Evolutionary conservation across 108 stramenopile genomes (phyloP), one percentile per base, ranked within the genome.

Genomic region (Skeletonema potamos): DNA sequence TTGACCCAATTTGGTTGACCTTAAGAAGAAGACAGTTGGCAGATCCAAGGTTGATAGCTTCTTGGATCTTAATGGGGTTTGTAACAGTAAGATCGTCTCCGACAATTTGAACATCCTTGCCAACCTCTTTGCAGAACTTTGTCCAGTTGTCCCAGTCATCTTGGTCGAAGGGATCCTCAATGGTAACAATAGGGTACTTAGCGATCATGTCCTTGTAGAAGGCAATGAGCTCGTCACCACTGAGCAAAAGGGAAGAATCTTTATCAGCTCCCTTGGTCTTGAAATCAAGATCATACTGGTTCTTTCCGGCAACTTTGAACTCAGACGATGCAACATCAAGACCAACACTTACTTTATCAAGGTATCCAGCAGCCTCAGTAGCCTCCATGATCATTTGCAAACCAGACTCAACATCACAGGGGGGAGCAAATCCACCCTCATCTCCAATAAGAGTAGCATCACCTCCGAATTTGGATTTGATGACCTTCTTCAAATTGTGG

Each of bases 111-210:
- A 96, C 87, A 58, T 90, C 72, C 51, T 82, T 83, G 58, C 95
- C 96, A 27, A 94, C 84, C 22, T 86, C 93, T 41, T 85, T 87
- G 61, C 88, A 90, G 89, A 98, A 92, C 68, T 90, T 96, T 63
- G 83, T 65, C 96, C 97, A 99, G 94, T 97, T 97, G 65, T 83
- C 86, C 97, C 97, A 98, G 73, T 98, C 99, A 81, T 99, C 98
- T 84, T 99, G 96, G 76, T 99, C 99, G 77, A 99, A 98, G 65
- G 99, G 97, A 86, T 99, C 99, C 85, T 99, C 99, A 70, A 99
- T 99, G 60, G 97, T 97, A 36, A 98, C 94, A 84, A 99, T 98
- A 43, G 98, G 98, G 85, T 95, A 99, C 70, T 98, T 88, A 44
- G 75, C 83, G 67, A 83, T 81, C 65, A 96, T 67, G 54, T 95